Base-by-base conservation (phyloP, 2,329 filamentous ascomycete species). In the Boeremia exigua region DNA sequence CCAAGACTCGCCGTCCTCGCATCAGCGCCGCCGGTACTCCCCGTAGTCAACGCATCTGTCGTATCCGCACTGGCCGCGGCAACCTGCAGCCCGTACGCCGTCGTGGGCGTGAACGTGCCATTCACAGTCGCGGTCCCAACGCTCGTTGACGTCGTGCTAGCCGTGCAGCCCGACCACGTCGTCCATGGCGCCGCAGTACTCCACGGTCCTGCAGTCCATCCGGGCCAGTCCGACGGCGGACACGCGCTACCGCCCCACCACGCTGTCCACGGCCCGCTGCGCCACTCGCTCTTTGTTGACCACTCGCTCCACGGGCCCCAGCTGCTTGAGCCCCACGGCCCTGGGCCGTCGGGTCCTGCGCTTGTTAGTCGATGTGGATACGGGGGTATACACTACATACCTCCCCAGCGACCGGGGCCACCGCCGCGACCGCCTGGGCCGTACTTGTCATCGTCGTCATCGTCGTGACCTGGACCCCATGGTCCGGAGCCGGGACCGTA, bases 171-270 rank as follows among this genome's bases (percentile, higher is more conserved):
- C 4, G 43, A 49, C 74, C 74, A 76, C 4, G 61, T 69, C 6
- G 70, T 75, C 74, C 74, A 76, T 2, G 73, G 73, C 12, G 73
- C 70, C 33, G 47, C 48, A 10, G 70, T 75, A 25, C 63, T 66
- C 74, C 74, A 76, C 0, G 68, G 65, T 0, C 72, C 73, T 0
- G 63, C 56, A 6, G 74, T 75, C 73, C 73, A 76, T 3, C 74
- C 74, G 9, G 72, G 70, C 74, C 74, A 76, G 48, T 74, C 70
- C 0, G 63, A 62, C 0, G 60, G 56, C 0, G 73, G 73, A 32
- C 73, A 75, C 4, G 61, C 67, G 12, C 46, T 58, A 30, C 67
- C 70, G 15, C 55, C 72, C 72, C 72, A 76, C 73, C 73, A 75
- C 1, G 52, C 53, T 0, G 73, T 76, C 73, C 73, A 76, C 0